Evolutionary conservation across 106 monocot genomes (phyloP).

Genomic region (Dioscorea dumetorum): DNA sequence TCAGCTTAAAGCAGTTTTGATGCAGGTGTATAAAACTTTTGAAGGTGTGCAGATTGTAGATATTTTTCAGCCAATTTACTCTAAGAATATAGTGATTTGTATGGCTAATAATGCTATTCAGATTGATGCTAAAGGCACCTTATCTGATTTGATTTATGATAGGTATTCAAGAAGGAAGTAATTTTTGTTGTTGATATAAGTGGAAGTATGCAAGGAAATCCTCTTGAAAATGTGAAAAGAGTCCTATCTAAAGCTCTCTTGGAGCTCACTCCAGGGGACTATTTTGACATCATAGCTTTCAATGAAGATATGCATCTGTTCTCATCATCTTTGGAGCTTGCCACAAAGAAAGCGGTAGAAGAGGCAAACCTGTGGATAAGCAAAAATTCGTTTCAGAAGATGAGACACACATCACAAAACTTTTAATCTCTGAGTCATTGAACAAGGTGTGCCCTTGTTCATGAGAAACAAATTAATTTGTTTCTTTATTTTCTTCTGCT

Average conservation of each 20-base stretch:
- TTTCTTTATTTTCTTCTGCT: too few species aligned
- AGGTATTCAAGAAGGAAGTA: constrained; percentile 83
- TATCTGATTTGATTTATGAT: constrained; percentile 17
- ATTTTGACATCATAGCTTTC: constrained; percentile 75
- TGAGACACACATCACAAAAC: constrained; percentile 47
- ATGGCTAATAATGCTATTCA: too few species aligned
- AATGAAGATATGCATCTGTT: constrained; percentile 60
- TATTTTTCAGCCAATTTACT: too few species aligned
- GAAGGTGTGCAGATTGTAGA: too few species aligned
- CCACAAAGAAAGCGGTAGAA: constrained; percentile 48
- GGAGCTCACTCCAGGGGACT: constrained; percentile 55
- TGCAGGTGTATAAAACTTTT: too few species aligned
- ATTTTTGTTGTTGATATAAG: constrained; percentile 86
- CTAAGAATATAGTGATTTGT: too few species aligned
- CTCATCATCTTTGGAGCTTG: constrained; percentile 65
- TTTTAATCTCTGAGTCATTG: constrained; percentile 32
- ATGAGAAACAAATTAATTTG: background rate
- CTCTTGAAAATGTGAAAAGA: constrained; percentile 72
- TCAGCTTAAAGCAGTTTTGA: too few species aligned
- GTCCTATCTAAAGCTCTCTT: constrained; percentile 48
- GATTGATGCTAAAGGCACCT: constrained; percentile 5
- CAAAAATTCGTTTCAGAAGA: constrained; percentile 59
- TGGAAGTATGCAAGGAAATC: constrained; percentile 85
- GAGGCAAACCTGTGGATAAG: constrained; percentile 59
- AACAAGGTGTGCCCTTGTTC: constrained; percentile 42